These are phyloP conservation scores for Coemansia sp. DNA, from an alignment of 192 early-diverging fungal species.

Conservation along the genomic window DNA sequence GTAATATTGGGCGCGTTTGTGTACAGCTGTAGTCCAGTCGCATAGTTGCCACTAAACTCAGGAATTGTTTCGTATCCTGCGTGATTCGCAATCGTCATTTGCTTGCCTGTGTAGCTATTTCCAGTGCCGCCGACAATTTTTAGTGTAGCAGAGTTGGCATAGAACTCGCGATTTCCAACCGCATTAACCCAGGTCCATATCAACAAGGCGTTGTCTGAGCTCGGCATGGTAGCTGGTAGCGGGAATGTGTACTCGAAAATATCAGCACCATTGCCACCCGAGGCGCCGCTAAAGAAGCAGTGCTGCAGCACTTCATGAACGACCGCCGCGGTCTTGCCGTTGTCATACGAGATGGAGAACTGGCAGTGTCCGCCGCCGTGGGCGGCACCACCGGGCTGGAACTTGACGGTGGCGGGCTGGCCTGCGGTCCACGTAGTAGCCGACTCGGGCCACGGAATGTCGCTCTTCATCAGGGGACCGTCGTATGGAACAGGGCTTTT, in stretches of 20 bases:
- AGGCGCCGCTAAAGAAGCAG: too few relatives aligned
- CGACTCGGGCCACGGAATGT: too few relatives aligned
- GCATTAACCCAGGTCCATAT: conserved; percentile 73
- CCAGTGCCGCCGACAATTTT: conserved; percentile 20
- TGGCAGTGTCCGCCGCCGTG: conserved; percentile 53
- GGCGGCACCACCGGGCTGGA: too few relatives aligned
- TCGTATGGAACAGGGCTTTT: too few relatives aligned
- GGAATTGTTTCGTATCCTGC: conserved; percentile 47
- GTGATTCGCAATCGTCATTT: conserved; percentile 56
- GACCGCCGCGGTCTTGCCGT: too few relatives aligned
- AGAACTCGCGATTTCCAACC: conserved; percentile 65
- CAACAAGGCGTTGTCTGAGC: conserved; percentile 33
- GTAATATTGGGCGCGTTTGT: conserved; percentile 3
- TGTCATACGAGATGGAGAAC: conserved; percentile 55
- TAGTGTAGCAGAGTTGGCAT: conserved; percentile 65
- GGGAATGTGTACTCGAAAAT: too few relatives aligned
- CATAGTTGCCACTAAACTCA: conserved; percentile 43
- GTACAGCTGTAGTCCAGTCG: conserved; percentile 23
- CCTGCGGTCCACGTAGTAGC: too few relatives aligned
- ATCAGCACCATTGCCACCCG: too few relatives aligned
- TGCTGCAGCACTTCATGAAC: conserved; percentile 44
- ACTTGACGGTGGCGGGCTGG: too few relatives aligned
- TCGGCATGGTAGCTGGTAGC: neutral
- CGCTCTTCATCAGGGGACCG: too few relatives aligned
- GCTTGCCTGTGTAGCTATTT: conserved; percentile 34